phyloP scores from a whole-genome alignment of 371 early-diverging fungal species.

The Apophysomyces elegans region DNA sequence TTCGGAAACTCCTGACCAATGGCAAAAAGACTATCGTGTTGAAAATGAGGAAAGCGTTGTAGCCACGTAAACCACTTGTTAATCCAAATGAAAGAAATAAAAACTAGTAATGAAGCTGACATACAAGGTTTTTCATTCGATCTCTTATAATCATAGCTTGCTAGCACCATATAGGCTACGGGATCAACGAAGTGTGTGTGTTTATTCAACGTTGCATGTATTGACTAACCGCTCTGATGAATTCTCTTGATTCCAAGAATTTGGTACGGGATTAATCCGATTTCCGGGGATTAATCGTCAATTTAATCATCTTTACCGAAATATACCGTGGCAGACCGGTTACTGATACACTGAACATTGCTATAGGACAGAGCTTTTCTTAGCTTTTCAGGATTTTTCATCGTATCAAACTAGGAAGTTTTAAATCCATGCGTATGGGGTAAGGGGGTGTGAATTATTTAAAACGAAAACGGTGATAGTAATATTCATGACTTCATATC shows the following conservation, averaged over 20 bases:
- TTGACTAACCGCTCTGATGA: too few species aligned
- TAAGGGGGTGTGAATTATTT: conserved; percentile 9
- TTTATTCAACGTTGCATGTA: too few species aligned
- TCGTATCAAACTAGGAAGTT: not conserved
- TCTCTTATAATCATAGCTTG: too few species aligned
- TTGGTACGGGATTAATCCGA: too few species aligned
- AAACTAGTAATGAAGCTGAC: not conserved
- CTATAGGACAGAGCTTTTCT: not conserved
- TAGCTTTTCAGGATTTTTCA: too few species aligned
- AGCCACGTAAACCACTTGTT: not conserved
- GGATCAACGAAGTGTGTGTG: too few species aligned
- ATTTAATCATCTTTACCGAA: too few species aligned
- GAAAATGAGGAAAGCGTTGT: not conserved
- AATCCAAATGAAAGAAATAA: conserved; percentile 5
- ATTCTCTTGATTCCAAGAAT: too few species aligned
- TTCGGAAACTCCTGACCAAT: not conserved
- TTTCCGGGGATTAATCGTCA: too few species aligned
- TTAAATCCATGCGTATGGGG: conserved; percentile 5
- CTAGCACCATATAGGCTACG: too few species aligned
- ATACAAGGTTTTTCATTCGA: too few species aligned
- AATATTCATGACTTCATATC: conserved; percentile 32
- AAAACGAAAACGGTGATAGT: conserved; percentile 3
- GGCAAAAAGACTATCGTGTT: not conserved
- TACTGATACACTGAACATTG: conserved; percentile 11
- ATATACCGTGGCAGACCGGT: not conserved